These are phyloP conservation scores for Medicago arabica DNA, from an alignment of 306 rosid species.

Conservation along the genomic window DNA sequence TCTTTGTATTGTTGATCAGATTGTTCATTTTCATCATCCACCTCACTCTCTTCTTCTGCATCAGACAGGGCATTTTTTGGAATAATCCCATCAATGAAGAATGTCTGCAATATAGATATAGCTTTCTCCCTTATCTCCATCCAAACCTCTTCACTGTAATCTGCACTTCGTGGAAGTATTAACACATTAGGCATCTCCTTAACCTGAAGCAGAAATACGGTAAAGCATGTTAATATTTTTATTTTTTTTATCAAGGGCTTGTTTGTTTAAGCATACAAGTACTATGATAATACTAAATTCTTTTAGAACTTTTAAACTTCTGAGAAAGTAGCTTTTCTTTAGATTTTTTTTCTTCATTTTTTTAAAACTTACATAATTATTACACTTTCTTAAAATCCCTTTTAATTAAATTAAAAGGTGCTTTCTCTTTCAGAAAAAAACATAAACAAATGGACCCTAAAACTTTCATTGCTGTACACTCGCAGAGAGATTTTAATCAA, in stretches of 20 bases:
- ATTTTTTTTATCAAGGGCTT: neutral
- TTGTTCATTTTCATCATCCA: constrained; percentile 70
- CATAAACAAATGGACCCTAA: neutral
- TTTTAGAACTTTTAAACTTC: constrained; percentile 8
- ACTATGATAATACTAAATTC: neutral
- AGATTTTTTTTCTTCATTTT: neutral
- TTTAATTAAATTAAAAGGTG: neutral
- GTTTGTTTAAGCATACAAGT: neutral
- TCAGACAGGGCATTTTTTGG: constrained; percentile 82
- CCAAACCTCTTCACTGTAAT: constrained; percentile 99
- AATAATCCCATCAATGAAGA: constrained; percentile 80
- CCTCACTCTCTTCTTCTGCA: constrained; percentile 73
- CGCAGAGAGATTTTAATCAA: constrained; percentile 28
- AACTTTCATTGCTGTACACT: constrained; percentile 5
- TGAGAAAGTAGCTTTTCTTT: neutral
- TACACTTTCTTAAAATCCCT: neutral
- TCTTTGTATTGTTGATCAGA: constrained; percentile 64
- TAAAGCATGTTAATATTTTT: constrained; percentile 33
- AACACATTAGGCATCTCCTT: constrained; percentile 99
- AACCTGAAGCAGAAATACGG: constrained; percentile 65
- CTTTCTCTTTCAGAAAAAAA: neutral
- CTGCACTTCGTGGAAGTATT: constrained; percentile 99
- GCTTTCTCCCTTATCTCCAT: constrained; percentile 99
- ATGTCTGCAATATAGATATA: constrained; percentile 80
- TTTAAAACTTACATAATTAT: neutral